Base-by-base conservation (phyloP, 2,329 filamentous ascomycete genomes). In the Fusarium hostae region DNA sequence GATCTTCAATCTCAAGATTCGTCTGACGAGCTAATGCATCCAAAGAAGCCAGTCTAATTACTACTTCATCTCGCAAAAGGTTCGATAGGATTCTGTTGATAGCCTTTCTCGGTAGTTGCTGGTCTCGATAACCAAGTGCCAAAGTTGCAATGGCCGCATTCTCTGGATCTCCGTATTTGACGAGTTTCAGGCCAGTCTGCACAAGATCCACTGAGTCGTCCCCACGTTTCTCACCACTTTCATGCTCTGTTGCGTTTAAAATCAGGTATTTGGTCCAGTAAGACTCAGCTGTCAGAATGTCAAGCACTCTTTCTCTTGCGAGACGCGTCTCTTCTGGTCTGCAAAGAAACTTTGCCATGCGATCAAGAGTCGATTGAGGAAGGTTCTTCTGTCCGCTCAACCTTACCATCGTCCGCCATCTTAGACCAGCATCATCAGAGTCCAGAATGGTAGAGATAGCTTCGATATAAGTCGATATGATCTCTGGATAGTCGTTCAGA, bases 321-420 rank as follows among this genome's bases (percentile, higher is more conserved):
- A 20, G 16, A 2, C 30, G 47, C 26, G 47, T 12, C 30, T 51
- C 47, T 20, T 51, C 47, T 20, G 30, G 4, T 5, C 30, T 35
- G 47, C 16, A 20, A 9, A 51, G 30, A 51, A 51, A 51, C 30
- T 35, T 51, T 51, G 30, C 47, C 47, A 51, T 51, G 6, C n/a
- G 47, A 18, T 51, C 12, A 20, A 51, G 48, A n/a, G 48, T 35
- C 22, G 5, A 15, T 20, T 16, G 48, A 13, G 48, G 32, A 24
- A 51, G 30, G 16, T n/a, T 35, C 12, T 51, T 26, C 18, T 51
- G 48, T 20, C 16, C 18, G 1, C 22, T 35, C 3, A 51, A 37
- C 12, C 30, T 37, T 20, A 35, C 32, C 8, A 51, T 37, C 9
- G 48, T 26, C 30, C 47, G 7, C 47, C 30, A 10, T 51, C 30